These are phyloP conservation scores for Adansonia gregorii DNA, from an alignment of 441 rosid genomes.

Conservation along the genomic window DNA sequence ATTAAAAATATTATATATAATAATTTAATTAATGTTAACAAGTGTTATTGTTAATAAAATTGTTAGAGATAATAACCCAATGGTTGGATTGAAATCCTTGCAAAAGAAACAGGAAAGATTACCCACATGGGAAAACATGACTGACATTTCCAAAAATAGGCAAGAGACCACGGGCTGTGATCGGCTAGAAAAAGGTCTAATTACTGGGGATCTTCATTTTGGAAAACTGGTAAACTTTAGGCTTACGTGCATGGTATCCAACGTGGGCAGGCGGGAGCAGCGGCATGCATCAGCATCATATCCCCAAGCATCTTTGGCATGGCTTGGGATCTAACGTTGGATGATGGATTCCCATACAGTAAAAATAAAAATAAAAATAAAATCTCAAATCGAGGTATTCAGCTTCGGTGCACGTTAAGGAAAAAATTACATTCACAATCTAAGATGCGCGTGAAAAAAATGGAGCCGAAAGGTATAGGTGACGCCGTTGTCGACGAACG, in stretches of 20 bases:
- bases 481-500: conserved; percentile 37
- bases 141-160: too few relatives aligned
- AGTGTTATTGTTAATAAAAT: too few relatives aligned
- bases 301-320: conserved; percentile 16
- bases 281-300: conserved; percentile 27
- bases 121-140: too few relatives aligned
- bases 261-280: neutral
- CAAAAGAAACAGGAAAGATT: too few relatives aligned
- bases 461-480: conserved; percentile 21
- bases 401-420: neutral
- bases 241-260: conserved; percentile 35
- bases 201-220: too few relatives aligned
- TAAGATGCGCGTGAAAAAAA: conserved; percentile 30
- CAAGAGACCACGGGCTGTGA: too few relatives aligned
- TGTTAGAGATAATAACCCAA: too few relatives aligned
- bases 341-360: neutral
- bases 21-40: too few relatives aligned
- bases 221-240: too few relatives aligned
- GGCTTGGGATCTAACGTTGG: conserved; percentile 34
- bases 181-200: too few relatives aligned
- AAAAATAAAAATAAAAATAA: neutral
- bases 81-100: too few relatives aligned
- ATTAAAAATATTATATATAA: too few relatives aligned
- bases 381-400: neutral
- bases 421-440: fast-evolving